These are phyloP conservation scores for Dillenia turbinata DNA, from an alignment of 164 flowering plant species.

Conservation along the genomic window DNA sequence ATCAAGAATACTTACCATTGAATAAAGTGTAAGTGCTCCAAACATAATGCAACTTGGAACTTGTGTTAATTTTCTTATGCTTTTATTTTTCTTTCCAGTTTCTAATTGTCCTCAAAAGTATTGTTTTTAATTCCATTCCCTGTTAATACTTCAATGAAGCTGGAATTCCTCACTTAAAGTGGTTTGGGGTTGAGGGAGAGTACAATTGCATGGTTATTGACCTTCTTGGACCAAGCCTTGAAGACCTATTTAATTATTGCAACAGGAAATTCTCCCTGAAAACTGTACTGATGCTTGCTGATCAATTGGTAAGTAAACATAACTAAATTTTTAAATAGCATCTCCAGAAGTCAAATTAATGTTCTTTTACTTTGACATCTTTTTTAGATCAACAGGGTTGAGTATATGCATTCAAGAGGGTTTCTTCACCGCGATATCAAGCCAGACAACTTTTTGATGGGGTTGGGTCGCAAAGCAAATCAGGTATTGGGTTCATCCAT, in stretches of 20 bases:
- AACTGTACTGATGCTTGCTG: slow-evolving; percentile 75
- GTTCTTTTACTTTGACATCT: not conserved
- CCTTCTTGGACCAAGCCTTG: slow-evolving; percentile 73
- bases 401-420: slow-evolving; percentile 66
- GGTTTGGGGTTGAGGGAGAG: slow-evolving; percentile 74
- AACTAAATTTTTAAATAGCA: not conserved
- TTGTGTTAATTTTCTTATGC: too few species aligned
- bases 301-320: slow-evolving; percentile 47
- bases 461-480: slow-evolving; percentile 69
- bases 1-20: too few species aligned
- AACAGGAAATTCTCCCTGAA: slow-evolving; percentile 58
- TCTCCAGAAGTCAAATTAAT: not conserved
- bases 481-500: slow-evolving; percentile 31
- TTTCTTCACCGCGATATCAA: slow-evolving; percentile 77
- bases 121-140: too few species aligned
- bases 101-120: too few species aligned
- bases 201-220: slow-evolving; percentile 68
- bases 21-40: too few species aligned
- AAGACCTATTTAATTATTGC: slow-evolving; percentile 70
- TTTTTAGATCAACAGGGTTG: slow-evolving; percentile 63
- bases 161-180: slow-evolving; percentile 65
- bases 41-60: too few species aligned
- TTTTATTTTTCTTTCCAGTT: too few species aligned
- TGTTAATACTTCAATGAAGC: slow-evolving; percentile 24
- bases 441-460: slow-evolving; percentile 79